Base-by-base conservation (phyloP, 495 filamentous ascomycete genomes). In the Hypoxylon lenormandii region DNA sequence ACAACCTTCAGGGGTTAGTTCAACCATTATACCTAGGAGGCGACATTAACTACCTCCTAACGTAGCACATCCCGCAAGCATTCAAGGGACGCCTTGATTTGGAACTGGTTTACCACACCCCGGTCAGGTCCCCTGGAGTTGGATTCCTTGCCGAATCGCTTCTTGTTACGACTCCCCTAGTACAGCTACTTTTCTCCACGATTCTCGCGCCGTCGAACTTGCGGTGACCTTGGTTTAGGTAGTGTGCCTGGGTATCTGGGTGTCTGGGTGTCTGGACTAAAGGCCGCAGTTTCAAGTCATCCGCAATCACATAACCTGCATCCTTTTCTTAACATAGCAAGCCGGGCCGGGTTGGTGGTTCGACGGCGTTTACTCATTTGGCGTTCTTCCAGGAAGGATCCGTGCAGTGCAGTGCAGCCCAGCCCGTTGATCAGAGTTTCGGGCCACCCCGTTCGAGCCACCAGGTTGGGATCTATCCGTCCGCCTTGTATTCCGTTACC, bases 381-480 rank as follows among this genome's bases (percentile, higher is more conserved):
- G 56, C 54, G 66, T 36, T 45, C 42, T 54, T 30, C 43, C 54
- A 50, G 51, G 66, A 58, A 66, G 55, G 58, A 48, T 64, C 60
- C 55, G 55, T 62, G 67, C 66, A 69, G 70, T 58, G 60, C 64
- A 75, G 71, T 62, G 67, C 66, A 69, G 70, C 55, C 56, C 64
- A 75, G 71, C 67, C 67, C 61, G 69, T 70, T 62, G 68, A 76
- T 76, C 74, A 76, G 72, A 64, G 68, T 76, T 72, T 74, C 74
- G 74, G 74, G 74, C 63, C 71, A 74, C 74, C 74, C 73, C 74
- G 74, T 76, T 33, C 58, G 74, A 74, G 71, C 74, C 74, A 73
- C 64, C 53, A 60, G 57, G 71, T 63, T 76, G 74, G 74, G 74
- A 76, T 76, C 74, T 76, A 76, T 76, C 74, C 73, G 73, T 50